phyloP scores from a whole-genome alignment of 352 stramenopile species.

The Phytophthora melonis region DNA sequence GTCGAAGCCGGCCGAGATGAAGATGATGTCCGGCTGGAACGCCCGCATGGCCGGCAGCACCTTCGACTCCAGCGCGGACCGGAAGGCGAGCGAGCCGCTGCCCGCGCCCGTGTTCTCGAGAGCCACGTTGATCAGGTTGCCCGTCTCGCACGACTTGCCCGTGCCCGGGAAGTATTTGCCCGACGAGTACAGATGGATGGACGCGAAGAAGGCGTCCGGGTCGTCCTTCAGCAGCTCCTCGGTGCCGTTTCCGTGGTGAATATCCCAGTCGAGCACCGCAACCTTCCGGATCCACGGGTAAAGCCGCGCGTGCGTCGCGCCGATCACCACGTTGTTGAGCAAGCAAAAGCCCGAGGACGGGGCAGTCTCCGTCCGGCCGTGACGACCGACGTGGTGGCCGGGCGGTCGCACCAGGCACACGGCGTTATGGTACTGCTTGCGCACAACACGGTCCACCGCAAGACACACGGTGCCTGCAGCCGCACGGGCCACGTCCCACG shows the following conservation, averaged over 20 bases:
- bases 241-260: slow-evolving; percentile 99
- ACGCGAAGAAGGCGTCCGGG: slow-evolving; percentile 85
- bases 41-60: slow-evolving; percentile 80
- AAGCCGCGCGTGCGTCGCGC: slow-evolving; percentile 96
- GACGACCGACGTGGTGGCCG: slow-evolving; percentile 92
- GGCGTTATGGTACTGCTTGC: slow-evolving; percentile 82
- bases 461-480: slow-evolving; percentile 84
- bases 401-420: slow-evolving; percentile 92
- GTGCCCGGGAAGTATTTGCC: slow-evolving; percentile 85
- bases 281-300: slow-evolving; percentile 93
- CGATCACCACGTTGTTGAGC: slow-evolving; percentile 99
- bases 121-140: slow-evolving; percentile 82
- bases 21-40: slow-evolving; percentile 87
- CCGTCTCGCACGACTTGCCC: slow-evolving; percentile 63
- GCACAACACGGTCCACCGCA: slow-evolving; percentile 83
- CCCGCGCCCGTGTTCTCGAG: slow-evolving; percentile 75
- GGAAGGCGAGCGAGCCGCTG: slow-evolving; percentile 76
- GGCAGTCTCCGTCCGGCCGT: slow-evolving; percentile 74
- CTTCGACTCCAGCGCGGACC: slow-evolving; percentile 58
- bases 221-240: slow-evolving; percentile 91
- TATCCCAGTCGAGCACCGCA: slow-evolving; percentile 99
- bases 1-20: slow-evolving; percentile 91
- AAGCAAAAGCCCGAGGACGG: slow-evolving; percentile 96
- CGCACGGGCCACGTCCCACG: slow-evolving; percentile 83
- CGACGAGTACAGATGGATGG: slow-evolving; percentile 81